Evolutionary conservation across 768 basidiomycete species (phyloP), one percentile per base, ranked within the genome.

Genomic region (Hygrophoropsis aurantiaca): DNA sequence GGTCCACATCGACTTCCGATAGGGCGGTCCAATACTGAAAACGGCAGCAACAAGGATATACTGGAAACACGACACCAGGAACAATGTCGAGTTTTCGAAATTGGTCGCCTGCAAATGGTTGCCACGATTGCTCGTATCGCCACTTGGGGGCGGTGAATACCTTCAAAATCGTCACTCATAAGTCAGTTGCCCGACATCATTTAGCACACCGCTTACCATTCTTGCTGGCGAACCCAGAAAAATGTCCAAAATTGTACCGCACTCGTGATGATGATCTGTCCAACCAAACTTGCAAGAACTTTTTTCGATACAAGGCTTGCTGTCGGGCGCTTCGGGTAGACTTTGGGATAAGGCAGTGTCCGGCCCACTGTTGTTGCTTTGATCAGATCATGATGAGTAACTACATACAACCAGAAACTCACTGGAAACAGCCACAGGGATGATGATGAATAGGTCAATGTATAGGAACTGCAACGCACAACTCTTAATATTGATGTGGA

Each of bases 21-120:
- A 99, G 4, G 97, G 97, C 3, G 94, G 94, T 0, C 97, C 97
- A 55, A 98, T 97, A 63, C 91, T 95, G 71, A 98, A 99, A 1
- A 98, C 93, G 0, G 87, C 95, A 11, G 95, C 97, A 7, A 97
- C 90, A 40, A 98, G 74, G 59, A 98, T 91, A 66, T 99, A 99
- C 70, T 99, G 97, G 82, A 98, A 98, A 52, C 93, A 97, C 9
- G 97, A 97, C 36, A 97, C 74, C 54, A 97, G 68, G 72, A 99
- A 99, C 47, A 99, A 68, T 23, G 80, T 82, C 5, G 97, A 84
- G 64, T 99, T 97, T 66, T 98, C 97, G 58, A 80, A 94, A 63
- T 94, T 97, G 34, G 71, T 81, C 18, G 91, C 85, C 49, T 92
- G 81, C 36, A 98, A 74, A 56, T 90, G 82, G 65, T 85, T 79